A percentile compares a stretch with the other conserved stretches of the same genome.
Evolutionary conservation across 495 filamentous ascomycete genomes (phyloP).

Genomic region (Eremomyces bilateralis): DNA sequence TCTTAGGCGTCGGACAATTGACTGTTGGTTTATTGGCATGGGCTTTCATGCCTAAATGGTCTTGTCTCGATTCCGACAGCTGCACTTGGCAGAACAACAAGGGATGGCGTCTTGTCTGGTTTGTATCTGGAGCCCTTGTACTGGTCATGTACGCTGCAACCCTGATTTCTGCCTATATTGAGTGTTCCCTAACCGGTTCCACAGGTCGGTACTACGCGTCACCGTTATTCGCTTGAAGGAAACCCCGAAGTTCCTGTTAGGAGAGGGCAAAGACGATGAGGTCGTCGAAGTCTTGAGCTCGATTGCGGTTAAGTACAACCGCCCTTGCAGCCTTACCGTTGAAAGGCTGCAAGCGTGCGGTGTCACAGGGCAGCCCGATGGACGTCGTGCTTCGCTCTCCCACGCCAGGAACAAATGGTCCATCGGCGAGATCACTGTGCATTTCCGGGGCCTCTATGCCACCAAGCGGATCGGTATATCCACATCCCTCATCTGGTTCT

Average conservation of each 20-base stretch:
- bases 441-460: slow-evolving; percentile 40
- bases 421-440: slow-evolving; percentile 19
- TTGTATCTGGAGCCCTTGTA: slow-evolving; percentile 39
- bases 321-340: slow-evolving; percentile 38
- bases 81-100: slow-evolving; percentile 14
- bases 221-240: slow-evolving; percentile 44
- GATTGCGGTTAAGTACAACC: slow-evolving; percentile 40
- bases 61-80: slow-evolving; percentile 10
- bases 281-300: slow-evolving; percentile 36
- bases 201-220: slow-evolving; percentile 40
- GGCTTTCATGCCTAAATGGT: slow-evolving; percentile 19
- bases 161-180: too few relatives aligned
- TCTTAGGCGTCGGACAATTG: slow-evolving; percentile 14
- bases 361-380: slow-evolving; percentile 16
- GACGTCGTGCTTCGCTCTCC: slow-evolving; percentile 1
- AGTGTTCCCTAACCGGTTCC: too few relatives aligned
- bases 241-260: slow-evolving; percentile 52
- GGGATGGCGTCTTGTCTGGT: slow-evolving; percentile 16
- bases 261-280: slow-evolving; percentile 37
- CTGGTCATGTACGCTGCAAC: too few relatives aligned
- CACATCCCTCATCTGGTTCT: slow-evolving; percentile 43
- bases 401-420: slow-evolving; percentile 21
- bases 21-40: slow-evolving; percentile 20
- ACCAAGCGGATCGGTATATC: slow-evolving; percentile 37
- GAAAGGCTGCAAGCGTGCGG: slow-evolving; percentile 35